Base-by-base conservation (phyloP, 192 early-diverging fungal species). In the Lobosporangium transversale region DNA sequence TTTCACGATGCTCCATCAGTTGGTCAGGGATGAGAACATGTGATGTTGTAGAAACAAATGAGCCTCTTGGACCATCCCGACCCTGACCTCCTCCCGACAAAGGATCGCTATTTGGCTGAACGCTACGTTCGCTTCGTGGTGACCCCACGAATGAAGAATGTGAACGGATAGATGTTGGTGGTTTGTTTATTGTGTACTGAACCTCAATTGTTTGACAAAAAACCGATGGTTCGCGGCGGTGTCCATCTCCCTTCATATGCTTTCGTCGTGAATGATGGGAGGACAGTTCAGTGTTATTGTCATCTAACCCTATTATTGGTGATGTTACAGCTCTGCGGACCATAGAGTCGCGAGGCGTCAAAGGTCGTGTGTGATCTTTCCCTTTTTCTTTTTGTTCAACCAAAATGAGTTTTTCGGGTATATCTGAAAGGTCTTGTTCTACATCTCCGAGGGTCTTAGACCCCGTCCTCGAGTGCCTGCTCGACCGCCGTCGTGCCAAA, bases 181-280 rank as follows among this genome's bases (percentile, higher is more conserved):
- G n/a, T n/a, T n/a, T n/a, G n/a, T n/a, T n/a, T n/a, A n/a, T n/a
- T n/a, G n/a, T n/a, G 37, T 67, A 76, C 8, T 66, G 63, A n/a
- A 76, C 59, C 26, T 76, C 73, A 20, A 76, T 59, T 14, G 64
- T 67, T 29, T 76, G 63, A 18, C 59, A 76, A 48, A 67, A 62
- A 15, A 76, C 30, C 17, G 73, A 76, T 4, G 73, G 73, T 27
- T 76, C 73, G 0, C 73, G 58, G 45, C 44, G 36, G 11, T 51
- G 29, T 30, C 73, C 73, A 14, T 76, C 73, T 2, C 31, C 47
- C 14, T 58, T 66, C 23, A 76, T 26, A 12, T 76, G 73, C 37
- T 76, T 66, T 26, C 73, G 47, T 1, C 58, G 64, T 7, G 35
- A 49, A 10, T 63, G 17, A 29, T 71, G 63, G 0, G 42, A 40